phyloP scores from a whole-genome alignment of 345 rosid genomes.

The Eucalyptus pumila region DNA sequence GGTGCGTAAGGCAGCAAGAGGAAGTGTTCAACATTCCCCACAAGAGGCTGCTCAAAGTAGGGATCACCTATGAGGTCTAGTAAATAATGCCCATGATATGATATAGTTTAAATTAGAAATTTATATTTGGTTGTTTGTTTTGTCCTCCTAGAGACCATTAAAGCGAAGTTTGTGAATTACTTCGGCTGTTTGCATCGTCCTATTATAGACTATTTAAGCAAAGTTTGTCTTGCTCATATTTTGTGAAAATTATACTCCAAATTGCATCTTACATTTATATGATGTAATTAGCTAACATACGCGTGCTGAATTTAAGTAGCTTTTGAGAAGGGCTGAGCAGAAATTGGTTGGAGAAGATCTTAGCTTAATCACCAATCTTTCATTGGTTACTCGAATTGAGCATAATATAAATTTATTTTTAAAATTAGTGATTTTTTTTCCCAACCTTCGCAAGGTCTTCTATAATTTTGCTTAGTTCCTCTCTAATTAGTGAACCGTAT shows the following conservation, averaged over 20 bases:
- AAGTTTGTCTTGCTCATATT: not conserved
- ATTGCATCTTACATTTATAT: not conserved
- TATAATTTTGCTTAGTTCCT: not conserved
- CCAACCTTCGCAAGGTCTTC: not conserved
- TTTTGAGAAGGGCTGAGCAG: not conserved
- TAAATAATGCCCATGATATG: not conserved
- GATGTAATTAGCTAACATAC: not conserved
- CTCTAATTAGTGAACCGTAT: not conserved
- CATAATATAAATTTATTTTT: not conserved
- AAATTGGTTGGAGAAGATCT: not conserved
- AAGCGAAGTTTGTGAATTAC: not conserved
- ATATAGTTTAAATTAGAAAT: not conserved
- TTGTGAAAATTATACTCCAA: not conserved
- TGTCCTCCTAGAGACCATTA: not conserved
- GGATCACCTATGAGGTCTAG: constrained; percentile 11
- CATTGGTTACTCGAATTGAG: not conserved
- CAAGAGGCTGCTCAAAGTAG: constrained; percentile 8
- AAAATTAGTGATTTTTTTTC: not conserved
- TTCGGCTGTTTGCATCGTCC: not conserved
- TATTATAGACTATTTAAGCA: not conserved
- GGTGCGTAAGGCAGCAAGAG: constrained; percentile 8
- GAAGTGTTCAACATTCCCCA: constrained; percentile 11
- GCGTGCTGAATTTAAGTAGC: not conserved
- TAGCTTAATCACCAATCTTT: not conserved
- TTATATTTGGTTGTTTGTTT: not conserved